Evolutionary conservation across 140 eudicot species (phyloP), one percentile per base, ranked within the genome.

Genomic region (Anethum foeniculum): DNA sequence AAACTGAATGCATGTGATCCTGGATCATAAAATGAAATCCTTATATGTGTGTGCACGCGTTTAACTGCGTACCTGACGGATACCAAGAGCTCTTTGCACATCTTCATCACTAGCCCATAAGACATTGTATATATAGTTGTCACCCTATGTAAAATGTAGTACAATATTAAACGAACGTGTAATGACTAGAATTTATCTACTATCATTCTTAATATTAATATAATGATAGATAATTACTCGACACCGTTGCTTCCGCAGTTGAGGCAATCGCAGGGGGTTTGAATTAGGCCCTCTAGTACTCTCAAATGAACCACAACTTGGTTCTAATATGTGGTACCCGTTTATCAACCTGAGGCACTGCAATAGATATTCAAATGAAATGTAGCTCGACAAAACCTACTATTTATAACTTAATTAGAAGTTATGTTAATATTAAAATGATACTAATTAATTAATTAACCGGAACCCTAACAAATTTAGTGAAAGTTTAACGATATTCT

Each of bases 11-110:
- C 8, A 43, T 43, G 9, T 43, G 6, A 6, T 39, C 43, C 43
- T 2, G 43, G 43, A 39, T 39, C 43, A 39, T 39, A 39, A 39
- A 39, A 2, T 39, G 4, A 39, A 39, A 39, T 39, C 43, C 5
- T 39, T 39, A 5, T 39, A 39, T 39, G 43, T 43, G 47, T 6
- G 47, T 43, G 47, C 9, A 43, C 11, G 11, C 10, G 47, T 43
- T 6, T 6, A 43, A 43, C 47, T 43, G 5, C 47, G 11, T 71
- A 89, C 93, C 89, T 85, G 67, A 23, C 86, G 89, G 73, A 88
- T 36, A 75, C 48, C 56, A 3, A 74, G 78, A 44, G 78, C 78
- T 44, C 41, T 43, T 27, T 75, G 78, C 34, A 75, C 78, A 75
- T 30, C 6, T 75, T 75, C 23, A 44, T 44, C 78, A 46, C 44